Evolutionary conservation across 441 rosid species (phyloP).

Genomic region (Euphorbia neoarborescens): DNA sequence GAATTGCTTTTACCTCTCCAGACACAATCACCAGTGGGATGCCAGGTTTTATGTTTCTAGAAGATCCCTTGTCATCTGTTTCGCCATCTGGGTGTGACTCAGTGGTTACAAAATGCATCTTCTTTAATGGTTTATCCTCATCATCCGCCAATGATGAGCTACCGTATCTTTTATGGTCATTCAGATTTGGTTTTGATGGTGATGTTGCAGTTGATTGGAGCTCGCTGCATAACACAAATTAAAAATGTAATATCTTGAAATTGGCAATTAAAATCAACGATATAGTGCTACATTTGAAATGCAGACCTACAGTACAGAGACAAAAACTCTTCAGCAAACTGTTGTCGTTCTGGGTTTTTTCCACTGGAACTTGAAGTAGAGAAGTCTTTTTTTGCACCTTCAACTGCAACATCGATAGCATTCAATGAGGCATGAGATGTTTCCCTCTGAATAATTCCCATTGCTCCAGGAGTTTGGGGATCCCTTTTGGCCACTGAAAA

Average conservation of each 20-base stretch:
- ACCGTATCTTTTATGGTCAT: conserved; percentile 44
- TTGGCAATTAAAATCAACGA: neutral
- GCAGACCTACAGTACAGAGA: conserved; percentile 80
- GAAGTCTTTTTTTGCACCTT: conserved; percentile 23
- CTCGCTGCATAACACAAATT: conserved; percentile 38
- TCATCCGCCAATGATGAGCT: conserved; percentile 33
- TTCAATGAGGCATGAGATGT: conserved; percentile 28
- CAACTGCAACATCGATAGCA: conserved; percentile 29
- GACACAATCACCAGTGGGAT: conserved; percentile 21
- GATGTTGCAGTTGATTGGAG: conserved; percentile 42
- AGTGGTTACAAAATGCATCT: conserved; percentile 37
- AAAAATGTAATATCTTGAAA: neutral
- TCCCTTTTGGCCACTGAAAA: conserved; percentile 20
- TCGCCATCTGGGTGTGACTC: conserved; percentile 28
- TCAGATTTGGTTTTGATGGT: conserved; percentile 37
- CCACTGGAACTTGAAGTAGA: conserved; percentile 23
- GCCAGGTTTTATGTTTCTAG: conserved; percentile 28
- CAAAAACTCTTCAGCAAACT: conserved; percentile 70
- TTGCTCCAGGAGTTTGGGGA: conserved; percentile 20
- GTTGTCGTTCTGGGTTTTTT: conserved; percentile 46
- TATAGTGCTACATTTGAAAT: neutral
- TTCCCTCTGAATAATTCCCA: conserved; percentile 29
- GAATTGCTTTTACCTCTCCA: conserved; percentile 38
- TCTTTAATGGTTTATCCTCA: conserved; percentile 39
- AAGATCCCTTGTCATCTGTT: conserved; percentile 27